Percentiles rank a stretch among this genome's conserved stretches.
Evolutionary conservation across 2,329 filamentous ascomycete genomes (phyloP).

Genomic region (Lachnellula hyalina): DNA sequence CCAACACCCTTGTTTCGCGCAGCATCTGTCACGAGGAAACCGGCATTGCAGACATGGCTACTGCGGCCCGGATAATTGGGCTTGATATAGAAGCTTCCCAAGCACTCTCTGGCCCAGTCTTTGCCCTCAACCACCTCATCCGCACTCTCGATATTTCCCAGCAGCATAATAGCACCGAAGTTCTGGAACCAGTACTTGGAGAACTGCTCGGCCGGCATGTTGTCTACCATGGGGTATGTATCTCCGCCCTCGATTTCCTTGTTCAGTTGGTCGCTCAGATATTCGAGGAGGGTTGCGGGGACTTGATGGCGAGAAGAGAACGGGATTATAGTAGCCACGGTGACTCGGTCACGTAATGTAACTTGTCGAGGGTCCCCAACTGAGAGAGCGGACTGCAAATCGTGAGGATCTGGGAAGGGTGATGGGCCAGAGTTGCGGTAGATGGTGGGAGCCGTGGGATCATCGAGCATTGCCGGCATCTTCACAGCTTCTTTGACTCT

Average conservation of each 20-base stretch:
- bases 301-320: constrained; percentile 58
- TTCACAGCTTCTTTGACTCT: constrained; percentile 6
- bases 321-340: constrained; percentile 62
- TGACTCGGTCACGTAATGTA: constrained; percentile 61
- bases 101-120: constrained; percentile 61
- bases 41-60: constrained; percentile 67
- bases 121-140: constrained; percentile 43
- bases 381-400: constrained; percentile 41
- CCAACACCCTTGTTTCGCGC: constrained; percentile 51
- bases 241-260: constrained; percentile 69
- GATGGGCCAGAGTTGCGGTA: constrained; percentile 48
- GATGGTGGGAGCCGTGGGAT: constrained; percentile 50
- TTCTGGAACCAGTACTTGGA: constrained; percentile 69
- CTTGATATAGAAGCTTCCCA: constrained; percentile 69
- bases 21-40: constrained; percentile 51
- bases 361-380: constrained; percentile 54
- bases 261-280: constrained; percentile 62
- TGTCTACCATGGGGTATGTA: constrained; percentile 65
- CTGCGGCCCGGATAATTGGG: constrained; percentile 70
- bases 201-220: constrained; percentile 56
- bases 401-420: constrained; percentile 46
- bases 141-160: constrained; percentile 55
- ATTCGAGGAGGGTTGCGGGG: constrained; percentile 55
- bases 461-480: constrained; percentile 59
- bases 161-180: constrained; percentile 65